A percentile compares a stretch with the other conserved stretches of the same genome.
phyloP scores from a whole-genome alignment of 225 moss, liverwort and hornwort genomes.

The Sphagnum contortum region DNA sequence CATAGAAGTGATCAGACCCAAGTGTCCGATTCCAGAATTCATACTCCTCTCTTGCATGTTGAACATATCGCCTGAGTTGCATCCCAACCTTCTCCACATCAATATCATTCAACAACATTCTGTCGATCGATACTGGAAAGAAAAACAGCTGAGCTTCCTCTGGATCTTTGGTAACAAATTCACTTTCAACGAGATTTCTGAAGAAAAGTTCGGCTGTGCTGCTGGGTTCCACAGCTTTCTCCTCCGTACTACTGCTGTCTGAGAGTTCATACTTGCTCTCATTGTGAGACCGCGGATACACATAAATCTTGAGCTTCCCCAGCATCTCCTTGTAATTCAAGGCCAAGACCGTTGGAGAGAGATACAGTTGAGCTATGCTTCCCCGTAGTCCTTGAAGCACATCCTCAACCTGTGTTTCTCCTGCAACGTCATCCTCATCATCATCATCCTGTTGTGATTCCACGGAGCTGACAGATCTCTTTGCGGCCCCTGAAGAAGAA shows the following conservation, averaged over 20 bases:
- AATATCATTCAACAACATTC: constrained; percentile 24
- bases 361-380: constrained; percentile 35
- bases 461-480: not conserved
- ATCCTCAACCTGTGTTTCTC: not conserved
- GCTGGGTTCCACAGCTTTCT: constrained; percentile 13
- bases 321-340: not conserved
- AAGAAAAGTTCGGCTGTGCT: constrained; percentile 57
- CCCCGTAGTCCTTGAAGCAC: constrained; percentile 4
- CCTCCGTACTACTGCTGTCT: constrained; percentile 14
- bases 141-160: constrained; percentile 30
- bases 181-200: constrained; percentile 41
- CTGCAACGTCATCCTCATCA: no score
- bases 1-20: constrained; percentile 40
- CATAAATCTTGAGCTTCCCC: no score
- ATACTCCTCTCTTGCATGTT: constrained; percentile 15
- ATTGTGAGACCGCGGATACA: constrained; percentile 12
- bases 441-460: not conserved
- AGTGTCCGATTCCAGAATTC: constrained; percentile 29
- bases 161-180: constrained; percentile 23
- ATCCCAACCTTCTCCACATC: constrained; percentile 22
- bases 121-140: constrained; percentile 43
- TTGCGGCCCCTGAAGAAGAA: not conserved
- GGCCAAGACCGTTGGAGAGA: constrained; percentile 49
- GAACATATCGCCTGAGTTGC: constrained; percentile 28
- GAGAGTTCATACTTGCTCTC: constrained; percentile 5